These are phyloP conservation scores for Calonectria pteridis DNA, from an alignment of 2,329 filamentous ascomycete species.

Conservation along the genomic window DNA sequence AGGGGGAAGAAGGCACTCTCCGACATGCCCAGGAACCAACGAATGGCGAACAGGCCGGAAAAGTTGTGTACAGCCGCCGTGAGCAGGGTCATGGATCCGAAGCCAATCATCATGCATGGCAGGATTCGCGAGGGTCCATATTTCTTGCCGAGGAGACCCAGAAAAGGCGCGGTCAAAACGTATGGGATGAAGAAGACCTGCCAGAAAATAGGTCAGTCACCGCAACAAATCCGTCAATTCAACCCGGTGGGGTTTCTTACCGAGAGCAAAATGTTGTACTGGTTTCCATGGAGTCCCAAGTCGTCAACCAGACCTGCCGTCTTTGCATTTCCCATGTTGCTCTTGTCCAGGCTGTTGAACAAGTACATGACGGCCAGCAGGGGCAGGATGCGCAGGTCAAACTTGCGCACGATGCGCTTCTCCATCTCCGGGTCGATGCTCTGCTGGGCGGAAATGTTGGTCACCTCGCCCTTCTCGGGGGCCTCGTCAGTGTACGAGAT, in stretches of 20 bases:
- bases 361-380: slow-evolving; percentile 24
- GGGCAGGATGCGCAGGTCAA: slow-evolving; percentile 25
- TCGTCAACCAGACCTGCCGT: slow-evolving; percentile 21
- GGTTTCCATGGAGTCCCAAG: slow-evolving; percentile 16
- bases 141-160: slow-evolving; percentile 75
- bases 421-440: slow-evolving; percentile 24
- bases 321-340: slow-evolving; percentile 29
- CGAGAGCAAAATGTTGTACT: slow-evolving; percentile 27
- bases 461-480: slow-evolving; percentile 22
- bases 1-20: slow-evolving; percentile 69
- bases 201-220: background rate
- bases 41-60: slow-evolving; percentile 61
- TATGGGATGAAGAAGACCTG: slow-evolving; percentile 80
- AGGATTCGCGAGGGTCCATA: slow-evolving; percentile 76
- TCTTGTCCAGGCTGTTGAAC: slow-evolving; percentile 29
- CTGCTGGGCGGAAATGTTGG: slow-evolving; percentile 20
- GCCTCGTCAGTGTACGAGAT: slow-evolving; percentile 6
- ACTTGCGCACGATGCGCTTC: slow-evolving; percentile 24
- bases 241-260: background rate
- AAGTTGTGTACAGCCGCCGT: slow-evolving; percentile 65
- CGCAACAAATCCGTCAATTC: background rate
- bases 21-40: slow-evolving; percentile 65
- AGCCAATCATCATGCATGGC: slow-evolving; percentile 79
- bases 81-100: slow-evolving; percentile 75
- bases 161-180: slow-evolving; percentile 74